These are phyloP conservation scores for Aureobasidium sp. DNA, from an alignment of 2,329 filamentous ascomycete species.

Conservation along the genomic window DNA sequence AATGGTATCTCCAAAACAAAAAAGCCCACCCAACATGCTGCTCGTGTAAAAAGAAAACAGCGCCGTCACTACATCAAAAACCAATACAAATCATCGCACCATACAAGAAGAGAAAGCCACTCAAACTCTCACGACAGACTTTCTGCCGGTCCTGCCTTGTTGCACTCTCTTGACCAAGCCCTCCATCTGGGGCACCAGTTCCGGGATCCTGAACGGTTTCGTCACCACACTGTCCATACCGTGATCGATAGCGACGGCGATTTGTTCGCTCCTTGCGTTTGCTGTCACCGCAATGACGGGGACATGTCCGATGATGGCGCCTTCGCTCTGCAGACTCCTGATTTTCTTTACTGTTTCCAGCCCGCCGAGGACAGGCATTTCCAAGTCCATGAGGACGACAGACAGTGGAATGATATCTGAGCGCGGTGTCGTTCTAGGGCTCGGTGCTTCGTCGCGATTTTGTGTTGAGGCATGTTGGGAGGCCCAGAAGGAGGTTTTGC, in stretches of 20 bases:
- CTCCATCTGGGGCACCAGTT: slow-evolving; percentile 28
- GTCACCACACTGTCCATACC: slow-evolving; percentile 24
- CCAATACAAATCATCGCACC: neutral
- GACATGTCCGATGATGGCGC: slow-evolving; percentile 51
- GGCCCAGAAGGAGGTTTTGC: slow-evolving; percentile 17
- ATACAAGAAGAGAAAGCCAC: too few relatives aligned
- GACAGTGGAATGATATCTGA: neutral
- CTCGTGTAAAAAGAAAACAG: too few relatives aligned
- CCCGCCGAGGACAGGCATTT: slow-evolving; percentile 74
- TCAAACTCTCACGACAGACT: neutral
- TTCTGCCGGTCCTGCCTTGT: neutral
- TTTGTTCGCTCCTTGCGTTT: slow-evolving; percentile 52
- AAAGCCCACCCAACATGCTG: too few relatives aligned
- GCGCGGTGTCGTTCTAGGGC: neutral
- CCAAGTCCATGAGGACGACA: slow-evolving; percentile 24
- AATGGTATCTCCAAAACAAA: neutral
- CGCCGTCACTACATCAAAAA: neutral
- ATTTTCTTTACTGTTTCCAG: slow-evolving; percentile 60
- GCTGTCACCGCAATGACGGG: slow-evolving; percentile 67
- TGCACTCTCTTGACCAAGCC: slow-evolving; percentile 38
- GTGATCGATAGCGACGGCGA: slow-evolving; percentile 15
- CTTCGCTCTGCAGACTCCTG: slow-evolving; percentile 47
- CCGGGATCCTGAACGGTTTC: slow-evolving; percentile 28
- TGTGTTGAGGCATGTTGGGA: neutral
- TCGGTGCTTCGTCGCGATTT: neutral